Conservation (phyloP, 352 stramenopile genomes). For the Thalassiosira allenii region DNA sequence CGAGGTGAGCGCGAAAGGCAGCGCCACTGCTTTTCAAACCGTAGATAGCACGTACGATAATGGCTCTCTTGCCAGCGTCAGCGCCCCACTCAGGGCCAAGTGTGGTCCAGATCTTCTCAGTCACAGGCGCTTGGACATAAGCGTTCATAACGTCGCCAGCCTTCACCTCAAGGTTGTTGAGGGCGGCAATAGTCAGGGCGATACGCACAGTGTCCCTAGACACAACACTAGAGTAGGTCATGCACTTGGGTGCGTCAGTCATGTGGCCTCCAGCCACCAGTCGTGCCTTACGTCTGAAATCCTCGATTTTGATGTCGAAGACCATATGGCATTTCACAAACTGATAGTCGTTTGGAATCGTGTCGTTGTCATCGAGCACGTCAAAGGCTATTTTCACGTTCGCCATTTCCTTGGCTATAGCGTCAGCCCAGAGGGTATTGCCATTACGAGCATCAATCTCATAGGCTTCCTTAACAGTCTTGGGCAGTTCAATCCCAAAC, state of each 20-base stretch:
- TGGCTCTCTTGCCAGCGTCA: slow-evolving; percentile 39
- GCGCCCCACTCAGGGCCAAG: slow-evolving; percentile 37
- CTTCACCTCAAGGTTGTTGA: slow-evolving; percentile 58
- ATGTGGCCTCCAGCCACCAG: slow-evolving; percentile 33
- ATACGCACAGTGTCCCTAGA: slow-evolving; percentile 33
- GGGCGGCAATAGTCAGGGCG: slow-evolving; percentile 31
- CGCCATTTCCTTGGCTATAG: slow-evolving; percentile 55
- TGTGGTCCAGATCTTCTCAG: slow-evolving; percentile 37
- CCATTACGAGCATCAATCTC: slow-evolving; percentile 21
- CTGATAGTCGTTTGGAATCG: slow-evolving; percentile 26
- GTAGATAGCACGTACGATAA: slow-evolving; percentile 69
- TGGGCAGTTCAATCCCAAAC: slow-evolving; percentile 41
- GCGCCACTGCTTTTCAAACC: slow-evolving; percentile 40
- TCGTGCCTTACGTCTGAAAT: slow-evolving; percentile 34
- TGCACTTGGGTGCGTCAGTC: slow-evolving; percentile 15
- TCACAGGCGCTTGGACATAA: slow-evolving; percentile 20
- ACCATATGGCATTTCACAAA: slow-evolving; percentile 52
- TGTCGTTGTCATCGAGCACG: slow-evolving; percentile 23
- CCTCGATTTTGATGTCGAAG: slow-evolving; percentile 72
- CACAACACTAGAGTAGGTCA: slow-evolving; percentile 60
- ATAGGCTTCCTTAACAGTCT: slow-evolving; percentile 27
- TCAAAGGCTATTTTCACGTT: slow-evolving; percentile 40
- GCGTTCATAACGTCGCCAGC: slow-evolving; percentile 48
- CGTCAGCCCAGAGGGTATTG: slow-evolving; percentile 45
- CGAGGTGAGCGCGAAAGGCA: slow-evolving; percentile 54